Percentiles rank a stretch among this genome's conserved stretches.
Evolutionary conservation across 192 early-diverging fungal genomes (phyloP).

Genomic region (Coemansia sp.): DNA sequence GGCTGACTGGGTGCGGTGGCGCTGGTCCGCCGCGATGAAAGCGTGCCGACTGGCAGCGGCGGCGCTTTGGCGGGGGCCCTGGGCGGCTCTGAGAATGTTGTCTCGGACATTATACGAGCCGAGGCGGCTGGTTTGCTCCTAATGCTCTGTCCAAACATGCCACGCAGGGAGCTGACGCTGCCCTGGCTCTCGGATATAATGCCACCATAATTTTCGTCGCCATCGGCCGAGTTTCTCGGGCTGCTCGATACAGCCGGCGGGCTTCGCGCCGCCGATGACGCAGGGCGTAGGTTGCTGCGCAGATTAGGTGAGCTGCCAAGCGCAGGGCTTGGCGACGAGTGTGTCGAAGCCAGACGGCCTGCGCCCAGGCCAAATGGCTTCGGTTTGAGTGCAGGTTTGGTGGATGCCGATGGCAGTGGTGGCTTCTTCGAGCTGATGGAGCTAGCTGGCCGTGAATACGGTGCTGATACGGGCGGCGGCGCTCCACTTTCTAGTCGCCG

Average conservation of each 20-base stretch:
- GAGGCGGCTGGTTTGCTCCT: constrained; percentile 14
- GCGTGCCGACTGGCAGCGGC: constrained; percentile 1
- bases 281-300: constrained; percentile 15
- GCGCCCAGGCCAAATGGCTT: constrained; percentile 29
- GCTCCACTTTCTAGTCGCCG: constrained; percentile 26
- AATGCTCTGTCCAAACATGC: constrained; percentile 47
- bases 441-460: constrained; percentile 21
- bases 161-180: constrained; percentile 47
- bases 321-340: constrained; percentile 21
- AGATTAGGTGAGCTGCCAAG: constrained; percentile 1
- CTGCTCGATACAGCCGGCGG: not conserved
- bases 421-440: constrained; percentile 35
- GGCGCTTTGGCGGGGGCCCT: constrained; percentile 13
- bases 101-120: constrained; percentile 1
- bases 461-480: constrained; percentile 15
- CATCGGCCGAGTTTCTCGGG: constrained; percentile 24
- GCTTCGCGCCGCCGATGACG: not conserved
- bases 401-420: constrained; percentile 37
- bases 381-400: constrained; percentile 37
- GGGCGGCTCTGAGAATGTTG: constrained; percentile 12
- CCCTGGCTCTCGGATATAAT: constrained; percentile 47
- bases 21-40: constrained; percentile 18
- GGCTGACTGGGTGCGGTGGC: constrained; percentile 18
- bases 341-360: constrained; percentile 9
- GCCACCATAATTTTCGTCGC: constrained; percentile 9